Evolutionary conservation across 129 eudicot genomes (phyloP), one percentile per base, ranked within the genome.

Genomic region (Flaveria sonorensis): DNA sequence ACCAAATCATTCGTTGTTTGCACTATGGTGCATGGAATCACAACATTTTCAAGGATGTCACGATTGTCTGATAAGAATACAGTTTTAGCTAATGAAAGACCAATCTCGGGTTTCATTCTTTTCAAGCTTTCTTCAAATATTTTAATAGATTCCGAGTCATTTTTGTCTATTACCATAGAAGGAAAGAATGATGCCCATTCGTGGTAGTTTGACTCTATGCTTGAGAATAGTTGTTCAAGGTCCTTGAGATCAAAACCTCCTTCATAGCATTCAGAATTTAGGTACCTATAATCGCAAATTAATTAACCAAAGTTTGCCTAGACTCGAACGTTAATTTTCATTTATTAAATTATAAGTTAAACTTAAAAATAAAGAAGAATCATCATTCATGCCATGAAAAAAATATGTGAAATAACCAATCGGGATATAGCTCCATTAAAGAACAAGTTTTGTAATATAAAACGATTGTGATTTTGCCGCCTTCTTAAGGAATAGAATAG

Each of bases 51-150:
- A 20, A 94, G 92, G 40, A 88, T 78, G 72, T 78, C 81, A 32
- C 98, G 70, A 19, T 86, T 39, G 59, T 94, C 98, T 0, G 86
- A 69, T 21, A 89, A 74, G 80, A 94, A 94, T n/a, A 94, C 87
- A 1, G 79, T 82, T 70, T 85, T 94, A 18, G 98, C 98, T 6
- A 86, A 66, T 0, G 86, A 65, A 10, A 91, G 73, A 3, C 91
- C 89, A 16, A 83, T 77, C 69, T 91, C 88, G 1, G 90, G 92
- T 24, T 84, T 83, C 93, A 91, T 91, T 79, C 72, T 78, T 68
- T 87, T 74, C 74, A 94, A 71, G 68, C 78, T 76, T 7, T 56
- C 71, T 36, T 75, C 79, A 23, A 91, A 87, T 12, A 70, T 83
- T 3, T 79, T 53, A 11, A 75, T 48, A 1, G 92, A 82, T 24